Percentiles rank a stretch among this genome's conserved stretches.
phyloP scores from a whole-genome alignment of 495 filamentous ascomycete species.

The Stereocaulon alpinum region DNA sequence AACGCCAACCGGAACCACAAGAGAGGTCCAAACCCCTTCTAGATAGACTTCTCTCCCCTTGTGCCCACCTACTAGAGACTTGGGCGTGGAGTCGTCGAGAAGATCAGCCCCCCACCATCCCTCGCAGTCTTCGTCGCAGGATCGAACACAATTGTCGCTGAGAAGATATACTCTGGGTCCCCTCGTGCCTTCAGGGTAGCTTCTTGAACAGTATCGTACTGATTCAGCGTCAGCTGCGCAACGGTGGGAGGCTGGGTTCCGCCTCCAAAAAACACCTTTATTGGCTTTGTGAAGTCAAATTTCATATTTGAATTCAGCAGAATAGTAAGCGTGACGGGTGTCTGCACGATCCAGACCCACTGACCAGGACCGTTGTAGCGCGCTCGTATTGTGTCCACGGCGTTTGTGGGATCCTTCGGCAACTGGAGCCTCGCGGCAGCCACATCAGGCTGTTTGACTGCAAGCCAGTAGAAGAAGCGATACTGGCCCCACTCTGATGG shows the following conservation, averaged over 20 bases:
- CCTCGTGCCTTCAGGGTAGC: neutral
- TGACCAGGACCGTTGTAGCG: neutral
- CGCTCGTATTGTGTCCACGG: neutral
- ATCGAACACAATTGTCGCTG: neutral
- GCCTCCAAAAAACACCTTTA: neutral
- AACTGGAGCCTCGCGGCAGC: neutral
- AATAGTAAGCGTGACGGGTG: neutral
- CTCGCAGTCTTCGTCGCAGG: neutral
- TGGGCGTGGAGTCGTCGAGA: too few relatives aligned
- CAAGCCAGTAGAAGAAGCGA: neutral
- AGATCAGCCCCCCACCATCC: neutral
- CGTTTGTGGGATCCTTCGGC: neutral
- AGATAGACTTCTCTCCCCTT: too few relatives aligned
- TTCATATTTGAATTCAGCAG: neutral
- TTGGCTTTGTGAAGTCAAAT: neutral
- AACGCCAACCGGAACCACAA: too few relatives aligned
- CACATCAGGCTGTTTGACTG: neutral
- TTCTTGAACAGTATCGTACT: neutral
- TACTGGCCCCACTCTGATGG: neutral
- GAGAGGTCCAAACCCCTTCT: too few relatives aligned
- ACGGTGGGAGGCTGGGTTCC: neutral
- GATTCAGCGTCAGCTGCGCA: neutral
- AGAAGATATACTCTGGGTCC: neutral
- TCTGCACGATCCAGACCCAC: neutral
- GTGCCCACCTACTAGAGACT: too few relatives aligned